Evolutionary conservation across 768 basidiomycete genomes (phyloP).

Genomic region (Amanita pallidorosea): DNA sequence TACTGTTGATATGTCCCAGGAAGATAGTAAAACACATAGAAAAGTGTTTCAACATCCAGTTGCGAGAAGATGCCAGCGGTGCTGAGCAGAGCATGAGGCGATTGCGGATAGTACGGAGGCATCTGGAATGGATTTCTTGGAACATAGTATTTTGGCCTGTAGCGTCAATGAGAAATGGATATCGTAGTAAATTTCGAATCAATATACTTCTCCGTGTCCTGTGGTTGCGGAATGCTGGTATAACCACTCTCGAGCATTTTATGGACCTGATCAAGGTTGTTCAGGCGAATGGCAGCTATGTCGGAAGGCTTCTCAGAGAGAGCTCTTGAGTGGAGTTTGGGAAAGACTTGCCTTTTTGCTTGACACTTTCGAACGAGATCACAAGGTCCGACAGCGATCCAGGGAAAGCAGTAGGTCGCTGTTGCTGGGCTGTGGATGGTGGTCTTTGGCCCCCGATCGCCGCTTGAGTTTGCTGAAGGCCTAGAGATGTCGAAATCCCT

Average conservation of each 20-base stretch:
- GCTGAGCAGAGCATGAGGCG: conserved; percentile 69
- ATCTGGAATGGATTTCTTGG: conserved; percentile 88
- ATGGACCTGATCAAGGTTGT: conserved; percentile 83
- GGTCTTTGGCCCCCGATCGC: conserved; percentile 37
- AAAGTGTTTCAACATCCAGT: conserved; percentile 93
- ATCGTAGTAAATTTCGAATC: not conserved
- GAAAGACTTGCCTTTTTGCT: conserved; percentile 73
- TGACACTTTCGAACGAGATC: conserved; percentile 89
- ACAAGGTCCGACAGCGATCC: conserved; percentile 88
- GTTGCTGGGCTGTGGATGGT: conserved; percentile 37
- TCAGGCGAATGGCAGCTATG: conserved; percentile 68
- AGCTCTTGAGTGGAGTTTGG: not conserved
- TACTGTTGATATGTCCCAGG: conserved; percentile 98
- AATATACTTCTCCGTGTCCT: conserved; percentile 87
- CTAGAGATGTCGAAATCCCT: conserved; percentile 13
- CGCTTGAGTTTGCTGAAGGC: conserved; percentile 24
- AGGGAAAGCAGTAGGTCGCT: conserved; percentile 50
- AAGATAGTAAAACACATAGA: conserved; percentile 98
- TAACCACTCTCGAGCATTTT: conserved; percentile 92
- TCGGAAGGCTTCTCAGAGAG: not conserved
- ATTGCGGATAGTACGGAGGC: conserved; percentile 91
- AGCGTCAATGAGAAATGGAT: conserved; percentile 6
- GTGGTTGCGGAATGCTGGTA: conserved; percentile 78
- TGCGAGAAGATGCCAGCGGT: conserved; percentile 81
- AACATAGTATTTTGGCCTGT: conserved; percentile 92